Evolutionary conservation across 1,139 yeast genomes (phyloP).

Genomic region (Lodderomyces metapsilosis): DNA sequence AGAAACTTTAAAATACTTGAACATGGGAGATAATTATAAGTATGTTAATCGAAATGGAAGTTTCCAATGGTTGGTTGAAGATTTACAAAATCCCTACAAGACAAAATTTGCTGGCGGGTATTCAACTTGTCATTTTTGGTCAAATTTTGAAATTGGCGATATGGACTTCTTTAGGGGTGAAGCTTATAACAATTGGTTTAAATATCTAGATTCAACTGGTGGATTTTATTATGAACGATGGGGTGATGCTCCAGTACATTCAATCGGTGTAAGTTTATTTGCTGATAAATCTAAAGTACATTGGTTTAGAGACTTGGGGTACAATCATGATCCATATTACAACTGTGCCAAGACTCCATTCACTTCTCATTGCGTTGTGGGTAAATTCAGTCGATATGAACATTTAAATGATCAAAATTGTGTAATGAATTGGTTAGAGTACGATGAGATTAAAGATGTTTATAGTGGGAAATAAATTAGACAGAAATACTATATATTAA

Average conservation of each 20-base stretch:
- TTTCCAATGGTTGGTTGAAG: constrained; percentile 69
- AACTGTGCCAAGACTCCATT: constrained; percentile 60
- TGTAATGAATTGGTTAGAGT: constrained; percentile 68
- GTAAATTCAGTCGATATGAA: constrained; percentile 34
- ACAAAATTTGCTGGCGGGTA: constrained; percentile 58
- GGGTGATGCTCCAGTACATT: constrained; percentile 93
- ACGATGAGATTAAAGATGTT: constrained; percentile 17
- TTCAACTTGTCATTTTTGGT: constrained; percentile 88
- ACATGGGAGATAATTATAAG: constrained; percentile 56
- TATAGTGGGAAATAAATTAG: constrained; percentile 7
- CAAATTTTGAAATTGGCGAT: constrained; percentile 80
- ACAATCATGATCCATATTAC: constrained; percentile 68
- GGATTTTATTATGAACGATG: constrained; percentile 86
- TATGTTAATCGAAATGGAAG: constrained; percentile 61
- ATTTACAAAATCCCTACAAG: constrained; percentile 58
- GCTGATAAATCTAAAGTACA: constrained; percentile 69
- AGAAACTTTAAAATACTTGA: constrained; percentile 57
- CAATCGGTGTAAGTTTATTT: constrained; percentile 71
- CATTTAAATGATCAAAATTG: constrained; percentile 65
- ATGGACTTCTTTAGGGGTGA: constrained; percentile 74
- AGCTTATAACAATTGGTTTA: constrained; percentile 64
- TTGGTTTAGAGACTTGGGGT: constrained; percentile 89
- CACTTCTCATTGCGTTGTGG: constrained; percentile 29
- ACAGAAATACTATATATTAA: background rate
- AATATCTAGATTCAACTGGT: constrained; percentile 63